Base-by-base conservation (phyloP, 2,329 filamentous ascomycete genomes). In the Aspergillus ruber region DNA sequence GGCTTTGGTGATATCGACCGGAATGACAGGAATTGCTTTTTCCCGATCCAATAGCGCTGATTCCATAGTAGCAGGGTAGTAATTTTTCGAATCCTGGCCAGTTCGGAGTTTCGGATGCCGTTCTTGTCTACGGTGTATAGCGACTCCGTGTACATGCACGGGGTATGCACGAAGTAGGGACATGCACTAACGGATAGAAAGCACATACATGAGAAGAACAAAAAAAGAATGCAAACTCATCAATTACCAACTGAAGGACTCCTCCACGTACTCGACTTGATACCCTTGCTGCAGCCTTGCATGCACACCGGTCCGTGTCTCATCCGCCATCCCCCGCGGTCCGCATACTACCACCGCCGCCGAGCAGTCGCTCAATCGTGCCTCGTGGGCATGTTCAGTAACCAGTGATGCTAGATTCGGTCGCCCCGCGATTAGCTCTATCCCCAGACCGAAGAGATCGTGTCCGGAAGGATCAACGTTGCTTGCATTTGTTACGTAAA, bases 271-370 rank as follows among this genome's bases (percentile, higher is more conserved):
- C 43, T 70, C 66, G 8, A 76, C 55, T 5, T 44, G 44, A 42
- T 64, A 60, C 1, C 64, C 67, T 41, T 60, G 55, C 43, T 56
- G 56, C 58, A 67, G 59, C 7, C 68, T 66, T 8, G 59, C 39
- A 44, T 70, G 64, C 45, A 71, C 68, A 10, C 70, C 67, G 17
- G 55, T 65, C 21, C 74, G 61, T 8, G 69, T 66, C 45, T 75
- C 65, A 50, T 75, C 70, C 9, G 71, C 72, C 73, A 76, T 73
- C 1, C 58, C 61, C 0, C 59, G 59, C 2, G 74, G 74, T 1
- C 74, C 74, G 50, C 73, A 76, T 1, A 72, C 69, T 12, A 77
- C 51, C 33, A 76, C 61, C 0, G 66, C 71, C 1, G 65, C 57
- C 0, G 60, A 61, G 8, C 45, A 56, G 13, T 57, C 47, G 42